Evolutionary conservation across 2,329 filamentous ascomycete species (phyloP), one percentile per base, ranked within the genome.

Genomic region (Ascomycota sp.): DNA sequence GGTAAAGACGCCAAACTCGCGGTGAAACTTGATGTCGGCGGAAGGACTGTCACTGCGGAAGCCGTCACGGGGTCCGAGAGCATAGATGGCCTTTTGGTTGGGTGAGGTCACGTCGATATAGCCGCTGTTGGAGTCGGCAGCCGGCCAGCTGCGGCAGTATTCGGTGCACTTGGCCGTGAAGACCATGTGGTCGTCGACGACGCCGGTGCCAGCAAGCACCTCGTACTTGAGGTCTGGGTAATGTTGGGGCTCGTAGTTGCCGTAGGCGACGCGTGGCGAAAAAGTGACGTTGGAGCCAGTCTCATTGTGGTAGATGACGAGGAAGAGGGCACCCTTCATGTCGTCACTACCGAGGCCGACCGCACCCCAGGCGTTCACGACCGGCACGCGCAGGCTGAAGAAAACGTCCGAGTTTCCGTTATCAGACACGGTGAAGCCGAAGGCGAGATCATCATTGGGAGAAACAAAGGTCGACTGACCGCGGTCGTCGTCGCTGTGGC

Each of bases 21-120:
- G 43, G 43, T 75, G 70, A 25, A 60, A 57, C 40, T 57, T 57
- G 32, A 72, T 52, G 8, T 49, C 48, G 0, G 60, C 62, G 8
- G 48, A 46, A 2, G 41, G 30, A 23, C 50, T 48, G 38, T 69
- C 48, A 32, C 54, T 62, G 15, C 46, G 43, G 19, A 61, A 46
- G 11, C 45, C 40, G 24, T 56, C 57, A n/a, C 43, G 39, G 5
- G 63, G 61, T 0, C 69, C 69, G 15, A 62, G 49, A 12, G 65
- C 70, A 41, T 61, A 75, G 32, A 71, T 61, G 46, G 64, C 67
- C 25, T 51, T 49, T 36, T 63, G 56, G 10, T 48, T 44, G 10
- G 47, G 51, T 30, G 53, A 59, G n/a, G 45, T 50, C n/a, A 63
- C 50, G 38, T 73, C 57, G 33, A 74, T 44, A 23, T 44, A 54